Conservation (phyloP, 148 eudicot species). For the Pharnaceum exiguum region DNA sequence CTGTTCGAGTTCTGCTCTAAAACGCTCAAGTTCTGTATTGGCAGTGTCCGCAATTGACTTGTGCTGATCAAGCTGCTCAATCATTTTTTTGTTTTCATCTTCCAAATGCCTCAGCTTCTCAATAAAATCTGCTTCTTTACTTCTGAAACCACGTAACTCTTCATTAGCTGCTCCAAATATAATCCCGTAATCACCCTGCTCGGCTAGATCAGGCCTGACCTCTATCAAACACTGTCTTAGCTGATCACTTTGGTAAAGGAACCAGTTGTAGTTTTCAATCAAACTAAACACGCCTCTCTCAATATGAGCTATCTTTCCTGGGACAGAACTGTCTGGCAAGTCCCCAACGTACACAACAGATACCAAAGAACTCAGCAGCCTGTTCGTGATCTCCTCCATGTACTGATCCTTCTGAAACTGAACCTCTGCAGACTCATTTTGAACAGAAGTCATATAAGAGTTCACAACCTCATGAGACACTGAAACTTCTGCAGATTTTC, state of each 20-base stretch:
- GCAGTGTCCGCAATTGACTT: conserved; percentile 32
- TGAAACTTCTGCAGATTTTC: conserved; percentile 51
- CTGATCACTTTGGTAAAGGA: conserved; percentile 64
- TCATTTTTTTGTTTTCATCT: conserved; percentile 42
- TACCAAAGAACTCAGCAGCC: conserved; percentile 57
- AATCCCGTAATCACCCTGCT: conserved; percentile 50
- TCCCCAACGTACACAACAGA: conserved; percentile 48
- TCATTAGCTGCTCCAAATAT: conserved; percentile 48
- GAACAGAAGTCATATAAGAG: conserved; percentile 38
- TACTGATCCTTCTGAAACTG: conserved; percentile 51
- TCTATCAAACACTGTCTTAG: conserved; percentile 59
- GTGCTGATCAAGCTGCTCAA: conserved; percentile 54
- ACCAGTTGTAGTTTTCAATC: conserved; percentile 65
- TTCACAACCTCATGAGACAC: conserved; percentile 44
- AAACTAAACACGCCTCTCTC: conserved; percentile 54
- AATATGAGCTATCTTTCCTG: conserved; percentile 51
- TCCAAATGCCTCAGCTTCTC: conserved; percentile 54
- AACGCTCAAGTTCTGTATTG: conserved; percentile 53
- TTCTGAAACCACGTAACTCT: conserved; percentile 45
- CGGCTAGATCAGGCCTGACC: conserved; percentile 47
- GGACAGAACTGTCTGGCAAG: conserved; percentile 40
- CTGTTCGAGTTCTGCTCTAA: conserved; percentile 77
- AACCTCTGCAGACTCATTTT: conserved; percentile 31
- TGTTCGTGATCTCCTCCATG: conserved; percentile 46
- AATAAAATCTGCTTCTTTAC: conserved; percentile 44